Percentiles rank a stretch among this genome's conserved stretches.
These are phyloP conservation scores for Albifimbria verrucaria DNA, from an alignment of 2,329 filamentous ascomycete genomes.

Conservation along the genomic window DNA sequence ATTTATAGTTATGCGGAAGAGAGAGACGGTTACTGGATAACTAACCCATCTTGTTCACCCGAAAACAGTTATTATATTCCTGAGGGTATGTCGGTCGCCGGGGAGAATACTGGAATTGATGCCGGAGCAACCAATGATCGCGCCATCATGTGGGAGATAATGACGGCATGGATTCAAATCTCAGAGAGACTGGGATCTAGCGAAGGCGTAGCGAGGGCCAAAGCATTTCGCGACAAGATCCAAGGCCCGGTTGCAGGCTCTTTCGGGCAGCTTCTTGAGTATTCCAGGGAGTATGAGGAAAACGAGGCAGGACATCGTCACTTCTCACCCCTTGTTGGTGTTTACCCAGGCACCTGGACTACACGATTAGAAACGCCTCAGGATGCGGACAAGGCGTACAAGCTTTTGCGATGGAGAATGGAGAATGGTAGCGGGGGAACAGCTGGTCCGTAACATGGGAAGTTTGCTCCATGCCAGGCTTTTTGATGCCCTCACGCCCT, in stretches of 20 bases:
- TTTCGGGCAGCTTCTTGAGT: slow-evolving; percentile 6
- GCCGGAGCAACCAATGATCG: slow-evolving; percentile 9
- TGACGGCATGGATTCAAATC: slow-evolving; percentile 7
- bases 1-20: slow-evolving; percentile 26
- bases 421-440: slow-evolving; percentile 3
- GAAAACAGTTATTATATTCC: slow-evolving; percentile 20
- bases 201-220: slow-evolving; percentile 5
- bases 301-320: slow-evolving; percentile 8
- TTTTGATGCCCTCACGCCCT: neutral
- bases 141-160: slow-evolving; percentile 11
- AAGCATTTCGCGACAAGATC: slow-evolving; percentile 5
- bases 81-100: slow-evolving; percentile 4
- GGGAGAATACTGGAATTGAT: slow-evolving; percentile 6
- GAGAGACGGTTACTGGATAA: slow-evolving; percentile 20
- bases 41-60: slow-evolving; percentile 22
- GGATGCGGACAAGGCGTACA: slow-evolving; percentile 2
- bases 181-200: slow-evolving; percentile 7
- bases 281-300: slow-evolving; percentile 6
- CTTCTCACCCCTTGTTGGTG: slow-evolving; percentile 6
- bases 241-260: slow-evolving; percentile 1
- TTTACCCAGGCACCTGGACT: slow-evolving; percentile 6
- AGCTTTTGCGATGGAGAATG: slow-evolving; percentile 5
- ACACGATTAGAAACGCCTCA: neutral
- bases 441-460: slow-evolving; percentile 9
- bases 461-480: slow-evolving; percentile 6